Evolutionary conservation across 352 stramenopile species (phyloP), one percentile per base, ranked within the genome.

Genomic region (Pythium insidiosum): DNA sequence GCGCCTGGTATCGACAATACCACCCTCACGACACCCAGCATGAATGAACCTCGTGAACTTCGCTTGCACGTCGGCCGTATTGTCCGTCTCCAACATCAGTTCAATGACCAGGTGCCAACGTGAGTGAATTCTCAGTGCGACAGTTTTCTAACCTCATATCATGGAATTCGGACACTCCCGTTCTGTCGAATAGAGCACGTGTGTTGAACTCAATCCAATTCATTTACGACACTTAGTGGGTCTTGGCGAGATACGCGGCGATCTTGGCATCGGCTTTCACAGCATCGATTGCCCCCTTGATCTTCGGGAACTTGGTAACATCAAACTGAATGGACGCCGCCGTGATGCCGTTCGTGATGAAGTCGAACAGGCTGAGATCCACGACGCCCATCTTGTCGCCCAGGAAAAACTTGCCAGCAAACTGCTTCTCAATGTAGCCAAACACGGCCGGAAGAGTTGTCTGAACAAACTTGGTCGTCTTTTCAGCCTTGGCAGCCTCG

Each of bases 301-400:
- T 36, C 60, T 80, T 67, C 24, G 68, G 50, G 56, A 60, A 84
- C 23, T 38, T 38, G n/a, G 24, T 22, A 5, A 56, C n/a, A 6
- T 53, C 38, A 37, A 70, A 66, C 4, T 46, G 49, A 5, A 38
- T 34, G 18, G 53, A 61, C 11, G 42, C 53, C 36, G 49, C 36
- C 18, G 39, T 29, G n/a, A 83, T 25, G 10, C 36, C 37, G 48
- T 75, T 73, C 22, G 59, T 31, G 20, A 73, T 29, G 20, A 66
- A 24, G 52, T 80, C 57, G 38, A 79, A 78, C 16, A 79, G 21
- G 26, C 65, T 47, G 2, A 84, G 43, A 21, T 82, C 72, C 0
- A 55, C 69, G 16, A 61, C 50, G 16, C 58, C 65, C 9, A 47
- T 20, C 33, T 68, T 63, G 28, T 53, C 50, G 30, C 63, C 65